Evolutionary conservation across 257 asterid genomes (phyloP), one percentile per base, ranked within the genome.

Genomic region (Sherardia arvensis): DNA sequence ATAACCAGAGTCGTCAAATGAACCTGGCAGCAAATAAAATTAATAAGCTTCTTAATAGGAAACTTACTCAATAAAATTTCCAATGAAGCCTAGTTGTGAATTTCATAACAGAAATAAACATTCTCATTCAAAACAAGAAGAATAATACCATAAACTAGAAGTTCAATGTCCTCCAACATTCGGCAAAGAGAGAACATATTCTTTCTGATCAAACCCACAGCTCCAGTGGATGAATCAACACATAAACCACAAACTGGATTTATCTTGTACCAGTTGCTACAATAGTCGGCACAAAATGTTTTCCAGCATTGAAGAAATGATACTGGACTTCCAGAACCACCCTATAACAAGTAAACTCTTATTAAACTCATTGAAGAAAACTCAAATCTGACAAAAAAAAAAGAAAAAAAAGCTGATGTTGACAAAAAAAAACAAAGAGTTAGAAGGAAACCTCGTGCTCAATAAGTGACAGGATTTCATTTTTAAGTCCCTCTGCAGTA

Each of bases 171-270:
- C 84, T 85, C 95, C 82, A 92, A 75, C 72, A 84, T 77, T 64
- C 99, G 97, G 74, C 78, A 85, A 18, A 92, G 68, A 59, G 99
- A 89, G 72, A 92, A 69, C 57, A 84, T 34, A 71, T 72, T 80
- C 70, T 76, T 89, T 78, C 99, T 84, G 79, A 89, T 78, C 78
- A 92, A 75, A 72, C 91, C 90, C 74, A 84, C 69, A 66, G 90
- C 87, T 49, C 94, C 89, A 53, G 94, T 79, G 36, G 80, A 71
- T 28, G 96, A 79, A 82, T 89, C 96, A 66, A 92, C 54, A 40
- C 85, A 83, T 66, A 92, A 81, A 73, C 94, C 95, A 79, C 82
- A 84, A 53, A 88, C 76, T 57, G 86, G 90, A 81, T 85, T 92
- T 70, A 73, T 66, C 71, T 78, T 80, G 69, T 85, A 70, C 99